A percentile compares a stretch with the other conserved stretches of the same genome.
Conservation (phyloP, 2,329 filamentous ascomycete species). For the Clonostachys rhizophaga region DNA sequence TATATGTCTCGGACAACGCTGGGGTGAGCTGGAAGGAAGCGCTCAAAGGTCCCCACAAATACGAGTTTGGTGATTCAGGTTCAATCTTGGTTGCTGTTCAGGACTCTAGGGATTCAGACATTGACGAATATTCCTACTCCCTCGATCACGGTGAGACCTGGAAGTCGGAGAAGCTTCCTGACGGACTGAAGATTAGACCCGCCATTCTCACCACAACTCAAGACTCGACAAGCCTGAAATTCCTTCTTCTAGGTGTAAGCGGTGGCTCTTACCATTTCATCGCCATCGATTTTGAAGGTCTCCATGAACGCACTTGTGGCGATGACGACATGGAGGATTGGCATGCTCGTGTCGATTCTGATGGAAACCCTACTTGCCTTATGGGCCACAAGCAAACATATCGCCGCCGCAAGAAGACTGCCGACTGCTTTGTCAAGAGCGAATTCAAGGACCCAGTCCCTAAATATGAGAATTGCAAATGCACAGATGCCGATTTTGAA, state of each 20-base stretch:
- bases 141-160: constrained; percentile 86
- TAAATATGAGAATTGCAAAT: constrained; percentile 71
- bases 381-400: constrained; percentile 96
- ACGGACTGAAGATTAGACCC: constrained; percentile 63
- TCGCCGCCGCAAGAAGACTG: constrained; percentile 76
- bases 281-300: constrained; percentile 75
- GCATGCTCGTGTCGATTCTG: constrained; percentile 76
- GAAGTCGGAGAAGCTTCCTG: constrained; percentile 65
- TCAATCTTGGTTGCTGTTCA: constrained; percentile 80
- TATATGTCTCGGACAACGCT: constrained; percentile 88
- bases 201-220: constrained; percentile 79
- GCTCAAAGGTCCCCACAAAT: constrained; percentile 81
- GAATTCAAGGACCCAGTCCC: constrained; percentile 77
- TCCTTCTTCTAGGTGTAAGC: constrained; percentile 68
- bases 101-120: constrained; percentile 62
- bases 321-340: constrained; percentile 81
- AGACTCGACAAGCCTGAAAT: constrained; percentile 90
- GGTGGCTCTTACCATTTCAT: constrained; percentile 57
- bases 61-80: constrained; percentile 92
- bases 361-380: constrained; percentile 79
- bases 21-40: constrained; percentile 78
- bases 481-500: constrained; percentile 82
- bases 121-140: constrained; percentile 65
- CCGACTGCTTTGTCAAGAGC: constrained; percentile 83
- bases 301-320: constrained; percentile 76